These are phyloP conservation scores for Colletotrichum sublineola DNA, from an alignment of 2,329 filamentous ascomycete genomes.

Conservation along the genomic window DNA sequence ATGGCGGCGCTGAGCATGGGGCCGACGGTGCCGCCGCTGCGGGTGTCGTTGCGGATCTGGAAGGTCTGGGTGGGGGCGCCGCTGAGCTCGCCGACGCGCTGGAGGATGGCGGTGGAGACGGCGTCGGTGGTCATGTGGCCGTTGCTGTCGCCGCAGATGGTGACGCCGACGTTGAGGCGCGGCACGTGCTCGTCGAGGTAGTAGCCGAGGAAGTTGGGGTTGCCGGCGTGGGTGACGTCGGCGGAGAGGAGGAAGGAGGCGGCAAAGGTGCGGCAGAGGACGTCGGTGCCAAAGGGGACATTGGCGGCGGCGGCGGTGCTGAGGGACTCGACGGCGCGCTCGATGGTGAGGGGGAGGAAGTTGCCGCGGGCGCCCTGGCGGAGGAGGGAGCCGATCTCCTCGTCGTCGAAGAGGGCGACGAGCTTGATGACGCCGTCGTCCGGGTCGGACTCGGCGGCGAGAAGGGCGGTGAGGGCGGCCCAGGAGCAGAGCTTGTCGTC, in stretches of 20 bases:
- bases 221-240: constrained; percentile 93
- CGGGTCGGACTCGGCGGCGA: constrained; percentile 72
- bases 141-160: constrained; percentile 85
- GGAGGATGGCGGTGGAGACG: constrained; percentile 84
- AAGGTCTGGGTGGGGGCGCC: constrained; percentile 84
- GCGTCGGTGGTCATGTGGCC: constrained; percentile 97
- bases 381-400: constrained; percentile 93
- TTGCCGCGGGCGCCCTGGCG: constrained; percentile 92
- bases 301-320: constrained; percentile 63
- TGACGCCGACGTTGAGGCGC: constrained; percentile 87
- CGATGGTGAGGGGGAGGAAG: constrained; percentile 84
- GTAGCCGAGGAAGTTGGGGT: constrained; percentile 89
- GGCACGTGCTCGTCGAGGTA: constrained; percentile 91
- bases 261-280: constrained; percentile 86
- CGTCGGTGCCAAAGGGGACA: constrained; percentile 65
- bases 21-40: constrained; percentile 94
- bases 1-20: constrained; percentile 86
- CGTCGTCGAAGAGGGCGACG: constrained; percentile 95
- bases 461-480: constrained; percentile 86
- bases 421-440: constrained; percentile 83
- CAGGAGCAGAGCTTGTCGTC: constrained; percentile 99
- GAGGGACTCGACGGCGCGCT: constrained; percentile 81
- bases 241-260: constrained; percentile 93
- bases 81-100: constrained; percentile 80
- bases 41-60: constrained; percentile 93